phyloP scores from a whole-genome alignment of 345 rosid genomes.

The Geranium rotundifolium region DNA sequence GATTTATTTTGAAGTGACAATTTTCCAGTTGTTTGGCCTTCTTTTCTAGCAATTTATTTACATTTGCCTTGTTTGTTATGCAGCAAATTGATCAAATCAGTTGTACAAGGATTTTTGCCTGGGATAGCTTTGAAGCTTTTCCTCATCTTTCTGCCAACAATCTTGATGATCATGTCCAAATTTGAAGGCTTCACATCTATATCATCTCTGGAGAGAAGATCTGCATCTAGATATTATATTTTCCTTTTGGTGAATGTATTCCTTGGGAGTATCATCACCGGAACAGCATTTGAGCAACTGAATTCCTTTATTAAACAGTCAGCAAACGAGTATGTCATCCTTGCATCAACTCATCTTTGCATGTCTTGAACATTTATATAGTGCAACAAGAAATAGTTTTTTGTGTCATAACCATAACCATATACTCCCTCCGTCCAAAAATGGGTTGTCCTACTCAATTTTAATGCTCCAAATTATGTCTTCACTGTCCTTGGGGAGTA shows the following conservation, averaged over 20 bases:
- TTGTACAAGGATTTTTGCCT: constrained; percentile 77
- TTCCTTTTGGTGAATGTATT: constrained; percentile 78
- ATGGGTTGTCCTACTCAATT: neutral
- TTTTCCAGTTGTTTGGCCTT: neutral
- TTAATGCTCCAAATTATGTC: no score
- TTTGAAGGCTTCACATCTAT: constrained; percentile 77
- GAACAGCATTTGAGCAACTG: constrained; percentile 80
- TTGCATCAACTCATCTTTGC: neutral
- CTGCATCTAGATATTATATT: constrained; percentile 77
- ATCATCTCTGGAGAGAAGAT: constrained; percentile 74
- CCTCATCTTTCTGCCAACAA: constrained; percentile 84
- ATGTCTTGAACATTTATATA: no score
- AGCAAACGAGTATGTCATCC: constrained; percentile 44
- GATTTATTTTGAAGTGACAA: no score
- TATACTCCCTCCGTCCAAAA: neutral
- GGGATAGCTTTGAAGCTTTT: constrained; percentile 88
- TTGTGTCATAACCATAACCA: neutral
- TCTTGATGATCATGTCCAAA: constrained; percentile 92
- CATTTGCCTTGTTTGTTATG: neutral
- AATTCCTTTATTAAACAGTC: constrained; percentile 51
- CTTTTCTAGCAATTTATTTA: neutral
- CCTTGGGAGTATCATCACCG: constrained; percentile 56
- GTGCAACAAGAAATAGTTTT: no score
- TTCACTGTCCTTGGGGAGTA: no score
- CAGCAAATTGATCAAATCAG: constrained; percentile 55